phyloP scores from a whole-genome alignment of 2,329 filamentous ascomycete genomes.

The Pseudogymnoascus verrucosus region DNA sequence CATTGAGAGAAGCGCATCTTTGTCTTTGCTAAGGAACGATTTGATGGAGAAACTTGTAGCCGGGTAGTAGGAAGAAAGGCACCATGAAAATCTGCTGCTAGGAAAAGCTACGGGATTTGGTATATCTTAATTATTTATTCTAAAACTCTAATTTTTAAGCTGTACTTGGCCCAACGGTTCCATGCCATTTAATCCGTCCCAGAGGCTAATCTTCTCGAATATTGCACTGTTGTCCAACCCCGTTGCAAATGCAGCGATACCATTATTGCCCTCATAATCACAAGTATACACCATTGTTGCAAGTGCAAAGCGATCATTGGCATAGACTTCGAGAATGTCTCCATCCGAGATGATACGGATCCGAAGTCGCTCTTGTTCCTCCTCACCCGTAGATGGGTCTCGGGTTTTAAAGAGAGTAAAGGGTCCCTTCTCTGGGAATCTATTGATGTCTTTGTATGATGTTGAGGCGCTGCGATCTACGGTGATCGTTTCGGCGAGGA shows the following conservation, averaged over 20 bases:
- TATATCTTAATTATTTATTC: background rate
- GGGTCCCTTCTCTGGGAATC: background rate
- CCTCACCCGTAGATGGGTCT: background rate
- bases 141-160: background rate
- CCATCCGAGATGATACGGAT: conserved; percentile 16
- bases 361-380: conserved; percentile 3
- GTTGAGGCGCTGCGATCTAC: conserved; percentile 12
- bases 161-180: background rate
- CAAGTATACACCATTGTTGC: conserved; percentile 18
- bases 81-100: background rate
- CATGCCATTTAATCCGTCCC: conserved; percentile 1
- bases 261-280: background rate
- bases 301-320: conserved; percentile 19
- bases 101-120: background rate
- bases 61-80: background rate
- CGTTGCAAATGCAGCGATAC: background rate
- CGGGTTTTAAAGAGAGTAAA: background rate
- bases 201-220: background rate
- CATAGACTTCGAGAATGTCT: conserved; percentile 19
- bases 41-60: background rate
- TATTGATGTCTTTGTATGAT: background rate
- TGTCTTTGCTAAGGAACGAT: background rate
- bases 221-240: background rate
- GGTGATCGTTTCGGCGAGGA: background rate
- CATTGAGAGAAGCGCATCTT: background rate